Conservation (phyloP, 495 filamentous ascomycete genomes). For the Apodospora peruviana region DNA sequence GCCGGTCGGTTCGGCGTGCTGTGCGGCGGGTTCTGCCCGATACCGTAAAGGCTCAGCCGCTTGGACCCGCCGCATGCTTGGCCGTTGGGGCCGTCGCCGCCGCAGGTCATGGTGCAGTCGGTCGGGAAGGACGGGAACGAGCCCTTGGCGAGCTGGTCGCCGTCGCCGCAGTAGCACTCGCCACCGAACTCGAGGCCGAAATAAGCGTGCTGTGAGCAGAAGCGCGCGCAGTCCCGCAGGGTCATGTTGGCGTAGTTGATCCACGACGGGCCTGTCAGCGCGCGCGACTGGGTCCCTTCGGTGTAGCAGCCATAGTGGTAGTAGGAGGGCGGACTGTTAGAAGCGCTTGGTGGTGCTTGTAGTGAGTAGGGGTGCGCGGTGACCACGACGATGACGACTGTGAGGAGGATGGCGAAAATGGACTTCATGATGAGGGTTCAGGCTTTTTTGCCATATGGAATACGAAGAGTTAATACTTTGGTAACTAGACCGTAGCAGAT, state of each 20-base stretch:
- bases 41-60: not conserved
- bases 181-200: not conserved
- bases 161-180: not conserved
- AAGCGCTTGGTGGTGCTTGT: no score
- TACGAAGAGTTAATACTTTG: no score
- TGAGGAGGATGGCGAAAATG: no score
- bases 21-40: no score
- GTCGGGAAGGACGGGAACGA: not conserved
- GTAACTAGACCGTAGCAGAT: no score
- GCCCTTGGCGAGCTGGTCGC: not conserved
- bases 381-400: no score
- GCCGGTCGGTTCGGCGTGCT: not conserved
- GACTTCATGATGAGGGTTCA: no score
- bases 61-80: not conserved
- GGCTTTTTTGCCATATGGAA: no score
- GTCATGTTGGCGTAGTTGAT: not conserved
- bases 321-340: no score
- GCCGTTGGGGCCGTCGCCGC: not conserved
- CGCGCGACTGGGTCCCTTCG: not conserved
- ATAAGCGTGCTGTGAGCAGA: no score
- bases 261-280: not conserved
- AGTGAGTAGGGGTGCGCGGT: no score
- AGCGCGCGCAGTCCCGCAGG: not conserved
- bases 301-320: not conserved
- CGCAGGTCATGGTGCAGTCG: not conserved